A percentile compares a stretch with the other conserved stretches of the same genome.
These are phyloP conservation scores for Ramalina peruviana DNA, from an alignment of 495 filamentous ascomycete species.

Conservation along the genomic window DNA sequence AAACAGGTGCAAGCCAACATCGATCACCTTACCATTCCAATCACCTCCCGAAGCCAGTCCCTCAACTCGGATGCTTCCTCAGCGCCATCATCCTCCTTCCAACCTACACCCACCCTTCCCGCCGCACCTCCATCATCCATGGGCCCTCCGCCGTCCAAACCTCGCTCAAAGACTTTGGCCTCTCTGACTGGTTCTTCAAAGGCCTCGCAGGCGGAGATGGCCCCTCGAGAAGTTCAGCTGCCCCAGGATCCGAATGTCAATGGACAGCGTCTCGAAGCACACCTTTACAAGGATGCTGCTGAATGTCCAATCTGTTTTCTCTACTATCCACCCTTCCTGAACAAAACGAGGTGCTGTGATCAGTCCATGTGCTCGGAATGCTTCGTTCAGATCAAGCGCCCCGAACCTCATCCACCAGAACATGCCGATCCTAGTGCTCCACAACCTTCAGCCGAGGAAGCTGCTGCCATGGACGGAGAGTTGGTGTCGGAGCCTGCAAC, in stretches of 20 bases:
- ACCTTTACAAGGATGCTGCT: slow-evolving; percentile 74
- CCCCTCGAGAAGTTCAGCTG: slow-evolving; percentile 63
- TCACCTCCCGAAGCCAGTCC: slow-evolving; percentile 59
- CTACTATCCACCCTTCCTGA: slow-evolving; percentile 92
- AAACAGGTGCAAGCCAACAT: slow-evolving; percentile 34
- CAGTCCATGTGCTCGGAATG: slow-evolving; percentile 97
- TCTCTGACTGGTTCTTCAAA: slow-evolving; percentile 58
- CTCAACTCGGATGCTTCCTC: slow-evolving; percentile 51
- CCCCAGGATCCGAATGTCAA: slow-evolving; percentile 80
- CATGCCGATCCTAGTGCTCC: slow-evolving; percentile 43
- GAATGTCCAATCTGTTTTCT: slow-evolving; percentile 97
- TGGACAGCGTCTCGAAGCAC: slow-evolving; percentile 80
- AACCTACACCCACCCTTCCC: slow-evolving; percentile 32
- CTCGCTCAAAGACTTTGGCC: slow-evolving; percentile 72
- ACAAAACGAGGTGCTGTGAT: slow-evolving; percentile 89
- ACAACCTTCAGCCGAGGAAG: slow-evolving; percentile 17
- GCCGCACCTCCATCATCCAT: slow-evolving; percentile 41
- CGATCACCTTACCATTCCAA: slow-evolving; percentile 60
- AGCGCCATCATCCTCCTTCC: slow-evolving; percentile 32
- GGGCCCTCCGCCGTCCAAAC: slow-evolving; percentile 47
- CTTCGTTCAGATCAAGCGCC: slow-evolving; percentile 96
- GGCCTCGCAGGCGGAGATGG: slow-evolving; percentile 54
- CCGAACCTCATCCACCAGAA: slow-evolving; percentile 90
- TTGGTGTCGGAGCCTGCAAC: slow-evolving; percentile 83
- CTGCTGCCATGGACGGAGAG: slow-evolving; percentile 41